Conservation (phyloP, 2,329 filamentous ascomycete genomes). For the Colletotrichum higginsianum region DNA sequence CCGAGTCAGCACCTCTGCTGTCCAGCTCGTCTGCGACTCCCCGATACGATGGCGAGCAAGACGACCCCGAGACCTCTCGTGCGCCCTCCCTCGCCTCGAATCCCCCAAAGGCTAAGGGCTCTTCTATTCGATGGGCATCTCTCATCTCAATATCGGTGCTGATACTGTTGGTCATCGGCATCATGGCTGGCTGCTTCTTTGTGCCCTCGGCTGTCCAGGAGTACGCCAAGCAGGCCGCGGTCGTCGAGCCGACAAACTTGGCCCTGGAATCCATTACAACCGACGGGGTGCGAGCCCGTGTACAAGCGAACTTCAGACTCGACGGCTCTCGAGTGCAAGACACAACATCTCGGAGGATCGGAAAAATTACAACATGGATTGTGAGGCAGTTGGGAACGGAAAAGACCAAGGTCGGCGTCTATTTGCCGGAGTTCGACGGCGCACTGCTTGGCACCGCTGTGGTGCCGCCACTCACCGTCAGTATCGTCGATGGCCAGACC, state of each 20-base stretch:
- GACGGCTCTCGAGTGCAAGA: slow-evolving; percentile 84
- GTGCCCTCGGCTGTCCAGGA: slow-evolving; percentile 84
- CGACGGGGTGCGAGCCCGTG: slow-evolving; percentile 81
- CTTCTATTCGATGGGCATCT: slow-evolving; percentile 79
- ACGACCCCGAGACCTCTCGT: slow-evolving; percentile 48
- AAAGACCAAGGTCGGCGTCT: slow-evolving; percentile 80
- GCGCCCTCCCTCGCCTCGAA: slow-evolving; percentile 42
- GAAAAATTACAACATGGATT: slow-evolving; percentile 84
- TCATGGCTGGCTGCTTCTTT: slow-evolving; percentile 86
- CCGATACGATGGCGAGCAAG: slow-evolving; percentile 57
- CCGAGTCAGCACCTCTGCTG: slow-evolving; percentile 69
- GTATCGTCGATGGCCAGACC: slow-evolving; percentile 82
- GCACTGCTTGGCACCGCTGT: slow-evolving; percentile 82
- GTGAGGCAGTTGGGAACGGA: slow-evolving; percentile 82
- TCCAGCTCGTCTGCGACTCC: slow-evolving; percentile 54
- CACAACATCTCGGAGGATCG: slow-evolving; percentile 80
- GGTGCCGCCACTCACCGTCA: slow-evolving; percentile 82
- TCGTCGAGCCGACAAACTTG: slow-evolving; percentile 86
- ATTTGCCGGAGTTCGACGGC: slow-evolving; percentile 86
- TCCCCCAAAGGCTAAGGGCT: slow-evolving; percentile 53
- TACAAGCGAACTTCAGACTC: slow-evolving; percentile 86
- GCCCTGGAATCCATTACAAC: slow-evolving; percentile 89
- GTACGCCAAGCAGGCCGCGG: slow-evolving; percentile 87
- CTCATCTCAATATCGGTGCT: slow-evolving; percentile 80
- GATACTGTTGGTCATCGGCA: slow-evolving; percentile 72